phyloP scores from a whole-genome alignment of 176 grass and related monocot genomes.

The Bolboschoenus planiculmis region DNA sequence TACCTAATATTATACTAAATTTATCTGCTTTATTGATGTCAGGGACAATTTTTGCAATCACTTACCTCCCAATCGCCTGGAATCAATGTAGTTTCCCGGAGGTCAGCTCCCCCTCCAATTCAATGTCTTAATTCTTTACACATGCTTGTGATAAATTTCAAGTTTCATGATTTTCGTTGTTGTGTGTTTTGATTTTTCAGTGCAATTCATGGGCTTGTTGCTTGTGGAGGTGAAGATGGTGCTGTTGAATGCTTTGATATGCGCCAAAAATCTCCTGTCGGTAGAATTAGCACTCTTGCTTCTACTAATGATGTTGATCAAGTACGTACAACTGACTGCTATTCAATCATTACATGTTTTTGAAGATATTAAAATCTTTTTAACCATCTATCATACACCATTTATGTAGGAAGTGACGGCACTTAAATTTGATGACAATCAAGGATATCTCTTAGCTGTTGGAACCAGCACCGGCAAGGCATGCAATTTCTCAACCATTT shows the following conservation, averaged over 20 bases:
- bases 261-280: constrained; percentile 74
- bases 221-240: constrained; percentile 92
- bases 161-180: neutral
- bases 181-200: constrained; percentile 30
- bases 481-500: constrained; percentile 4
- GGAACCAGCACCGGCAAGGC: constrained; percentile 86
- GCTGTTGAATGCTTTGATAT: constrained; percentile 95
- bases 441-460: constrained; percentile 78
- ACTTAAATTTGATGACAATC: constrained; percentile 76
- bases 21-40: constrained; percentile 18
- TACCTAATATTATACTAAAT: neutral
- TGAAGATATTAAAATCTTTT: neutral
- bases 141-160: neutral
- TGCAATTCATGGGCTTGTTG: constrained; percentile 70
- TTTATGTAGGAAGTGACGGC: constrained; percentile 78
- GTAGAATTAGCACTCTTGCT: constrained; percentile 61
- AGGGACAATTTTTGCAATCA: constrained; percentile 84
- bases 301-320: constrained; percentile 62
- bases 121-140: neutral
- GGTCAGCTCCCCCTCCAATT: constrained; percentile 21
- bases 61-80: constrained; percentile 73
- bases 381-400: constrained; percentile 22
- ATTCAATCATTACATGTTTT: constrained; percentile 11
- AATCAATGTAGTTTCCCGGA: constrained; percentile 74
- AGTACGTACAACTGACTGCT: constrained; percentile 30